Evolutionary conservation across 1,139 yeast genomes (phyloP), one percentile per base, ranked within the genome.

Genomic region (Blastobotrys petasosporus): DNA sequence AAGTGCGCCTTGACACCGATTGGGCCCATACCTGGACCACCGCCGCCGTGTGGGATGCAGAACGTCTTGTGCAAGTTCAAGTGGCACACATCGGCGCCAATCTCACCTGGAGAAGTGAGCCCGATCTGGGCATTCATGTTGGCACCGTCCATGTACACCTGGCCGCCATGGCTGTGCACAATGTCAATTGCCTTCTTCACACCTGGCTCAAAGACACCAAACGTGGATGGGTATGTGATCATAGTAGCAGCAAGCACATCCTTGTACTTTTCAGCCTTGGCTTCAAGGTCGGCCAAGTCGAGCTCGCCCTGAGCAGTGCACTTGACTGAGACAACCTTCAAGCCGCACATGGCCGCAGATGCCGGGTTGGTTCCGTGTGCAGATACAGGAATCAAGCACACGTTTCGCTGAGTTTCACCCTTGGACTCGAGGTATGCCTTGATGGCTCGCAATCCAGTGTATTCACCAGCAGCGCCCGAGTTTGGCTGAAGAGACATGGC

Each of bases 361-460:
- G 98, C 98, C 17, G 98, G 98, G 64, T 92, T 92, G 32, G 98
- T 92, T 50, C 98, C 98, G 62, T 92, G 98, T 1, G 98, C 98
- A 61, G 94, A 82, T 8, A 90, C 95, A 11, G 98, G 98, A 57
- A 92, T 92, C 63, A 92, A 76, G 67, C 97, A 92, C 48, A 92
- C 76, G 64, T 90, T 82, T 64, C 98, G 79, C 53, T 79, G 67
- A 31, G 74, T 70, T 60, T 90, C 83, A 39, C 94, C 95, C 47
- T 72, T 75, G 31, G 85, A 71, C 52, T 79, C 79, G 58, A 85
- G 79, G 65, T 86, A 92, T 43, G 85, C 79, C 59, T 82, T 77
- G 58, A 92, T 92, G 47, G 88, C 87, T 48, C 95, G 79, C 54
- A 92, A 75, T 33, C 98, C 98, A 25, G 97, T 80, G 69, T 85